phyloP scores from a whole-genome alignment of 2,329 filamentous ascomycete genomes.

The Grosmannia penicillata region DNA sequence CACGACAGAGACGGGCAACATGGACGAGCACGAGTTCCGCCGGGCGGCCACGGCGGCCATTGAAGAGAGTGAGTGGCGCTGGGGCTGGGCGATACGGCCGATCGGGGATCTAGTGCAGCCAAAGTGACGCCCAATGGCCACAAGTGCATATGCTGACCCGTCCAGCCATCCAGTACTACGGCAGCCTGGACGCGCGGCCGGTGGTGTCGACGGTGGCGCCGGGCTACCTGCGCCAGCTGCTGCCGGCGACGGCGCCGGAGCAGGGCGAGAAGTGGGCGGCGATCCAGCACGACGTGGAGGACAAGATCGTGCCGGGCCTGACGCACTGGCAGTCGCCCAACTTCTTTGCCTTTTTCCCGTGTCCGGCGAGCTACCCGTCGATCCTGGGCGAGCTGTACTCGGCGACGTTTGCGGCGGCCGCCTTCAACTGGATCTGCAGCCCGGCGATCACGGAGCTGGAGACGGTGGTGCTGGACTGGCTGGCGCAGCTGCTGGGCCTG shows the following conservation, averaged over 20 bases:
- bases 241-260: slow-evolving; percentile 52
- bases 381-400: slow-evolving; percentile 91
- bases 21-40: slow-evolving; percentile 70
- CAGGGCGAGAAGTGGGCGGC: slow-evolving; percentile 58
- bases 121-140: too few relatives aligned
- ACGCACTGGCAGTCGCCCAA: slow-evolving; percentile 90
- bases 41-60: slow-evolving; percentile 63
- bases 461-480: slow-evolving; percentile 85
- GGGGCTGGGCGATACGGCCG: too few relatives aligned
- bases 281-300: slow-evolving; percentile 72
- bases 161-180: slow-evolving; percentile 77
- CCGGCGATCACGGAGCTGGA: slow-evolving; percentile 88
- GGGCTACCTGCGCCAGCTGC: slow-evolving; percentile 69
- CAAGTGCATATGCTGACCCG: too few relatives aligned
- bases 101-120: too few relatives aligned
- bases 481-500: slow-evolving; percentile 60
- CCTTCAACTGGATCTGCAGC: slow-evolving; percentile 95
- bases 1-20: slow-evolving; percentile 18
- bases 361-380: slow-evolving; percentile 63
- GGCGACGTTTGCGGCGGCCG: slow-evolving; percentile 73
- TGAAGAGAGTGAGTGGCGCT: slow-evolving; percentile 67
- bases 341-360: slow-evolving; percentile 93
- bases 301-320: slow-evolving; percentile 78
- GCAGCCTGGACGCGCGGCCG: slow-evolving; percentile 51
- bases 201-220: slow-evolving; percentile 69